Base-by-base conservation (phyloP, 768 basidiomycete genomes). In the Lentinula sp. region DNA sequence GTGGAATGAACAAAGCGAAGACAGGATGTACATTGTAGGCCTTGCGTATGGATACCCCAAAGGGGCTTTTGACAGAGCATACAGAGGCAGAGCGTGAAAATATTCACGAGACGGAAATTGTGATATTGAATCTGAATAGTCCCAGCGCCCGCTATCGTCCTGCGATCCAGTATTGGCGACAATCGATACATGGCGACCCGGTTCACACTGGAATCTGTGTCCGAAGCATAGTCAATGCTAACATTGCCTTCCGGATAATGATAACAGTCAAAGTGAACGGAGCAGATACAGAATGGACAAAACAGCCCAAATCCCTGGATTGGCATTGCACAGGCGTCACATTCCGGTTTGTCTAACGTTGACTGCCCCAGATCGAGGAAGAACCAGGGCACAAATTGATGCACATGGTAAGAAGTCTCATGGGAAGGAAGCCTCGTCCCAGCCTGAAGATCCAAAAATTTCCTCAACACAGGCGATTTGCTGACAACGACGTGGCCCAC, bases 181-280 rank as follows among this genome's bases (percentile, higher is more conserved):
- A 85, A 89, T 10, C 86, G 80, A 66, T 82, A 78, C 66, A 86
- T 79, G 6, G 86, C 86, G 46, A 87, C 76, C 51, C 80, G 83
- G 66, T 82, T 84, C 5, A 80, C 74, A 61, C 76, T 71, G 32
- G 70, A 64, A 64, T 84, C 83, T 11, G 76, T 66, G 16, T 72
- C 65, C 63, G 78, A 70, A 18, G 75, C 68, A 64, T 89, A 89
- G 63, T 86, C 79, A 5, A 79, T 69, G 61, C 84, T 70, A 61
- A 81, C 76, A 64, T 80, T 86, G 28, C 88, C 89, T 53, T 82
- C 81, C 5, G 84, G 82, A 62, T 85, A 78, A 65, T 89, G 85
- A 66, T 91, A 92, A 73, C 92, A 95, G 64, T 86, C 84, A 61
- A 91, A 83, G 70, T 95, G 92, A 6, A 90, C 82, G 1, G 78